These are phyloP conservation scores for Zymoseptoria passerinii DNA, from an alignment of 2,329 filamentous ascomycete species.

Conservation along the genomic window DNA sequence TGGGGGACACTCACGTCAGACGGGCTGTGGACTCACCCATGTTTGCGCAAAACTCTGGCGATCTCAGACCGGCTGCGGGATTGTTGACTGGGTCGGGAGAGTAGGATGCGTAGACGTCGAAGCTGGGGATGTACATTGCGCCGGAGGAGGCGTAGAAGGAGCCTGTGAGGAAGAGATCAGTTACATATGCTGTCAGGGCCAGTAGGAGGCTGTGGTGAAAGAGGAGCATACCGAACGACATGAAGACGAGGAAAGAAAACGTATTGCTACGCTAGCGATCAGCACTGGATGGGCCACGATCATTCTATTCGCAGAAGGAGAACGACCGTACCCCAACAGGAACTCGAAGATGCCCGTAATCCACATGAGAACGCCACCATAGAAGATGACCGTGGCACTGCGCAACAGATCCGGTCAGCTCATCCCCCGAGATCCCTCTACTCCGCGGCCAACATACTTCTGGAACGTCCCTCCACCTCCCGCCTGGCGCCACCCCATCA, in stretches of 20 bases:
- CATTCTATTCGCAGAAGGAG: not conserved
- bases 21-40: slow-evolving; percentile 3
- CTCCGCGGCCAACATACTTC: slow-evolving; percentile 6
- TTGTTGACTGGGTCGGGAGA: slow-evolving; percentile 8
- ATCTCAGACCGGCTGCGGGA: slow-evolving; percentile 5
- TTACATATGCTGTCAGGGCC: not conserved
- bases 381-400: slow-evolving; percentile 17
- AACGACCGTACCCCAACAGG: slow-evolving; percentile 6
- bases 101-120: slow-evolving; percentile 12
- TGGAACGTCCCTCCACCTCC: slow-evolving; percentile 9
- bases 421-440: no score
- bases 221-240: slow-evolving; percentile 11
- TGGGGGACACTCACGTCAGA: not conserved
- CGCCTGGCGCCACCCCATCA: slow-evolving; percentile 16
- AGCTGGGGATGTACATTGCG: slow-evolving; percentile 10
- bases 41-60: slow-evolving; percentile 9
- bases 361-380: slow-evolving; percentile 17
- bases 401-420: not conserved
- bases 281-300: not conserved
- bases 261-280: slow-evolving; percentile 7
- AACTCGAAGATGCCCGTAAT: slow-evolving; percentile 14
- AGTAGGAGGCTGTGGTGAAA: no score
- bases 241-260: slow-evolving; percentile 18
- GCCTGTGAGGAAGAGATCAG: slow-evolving; percentile 1
- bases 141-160: slow-evolving; percentile 16